Conservation (phyloP, 2,329 filamentous ascomycete species). For the Pseudogymnoascus sp. region DNA sequence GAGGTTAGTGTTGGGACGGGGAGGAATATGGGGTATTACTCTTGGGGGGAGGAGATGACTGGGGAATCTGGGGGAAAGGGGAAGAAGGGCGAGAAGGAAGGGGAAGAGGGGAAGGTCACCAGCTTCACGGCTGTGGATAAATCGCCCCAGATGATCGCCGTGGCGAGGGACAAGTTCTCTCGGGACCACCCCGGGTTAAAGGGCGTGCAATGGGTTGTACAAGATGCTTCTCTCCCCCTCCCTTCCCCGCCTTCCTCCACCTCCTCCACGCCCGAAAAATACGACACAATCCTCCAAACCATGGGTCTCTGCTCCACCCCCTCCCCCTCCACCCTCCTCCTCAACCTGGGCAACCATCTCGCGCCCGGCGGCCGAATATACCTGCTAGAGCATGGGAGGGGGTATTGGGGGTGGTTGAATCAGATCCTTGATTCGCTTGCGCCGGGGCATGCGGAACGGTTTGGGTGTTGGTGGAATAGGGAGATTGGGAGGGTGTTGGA, state of each 20-base stretch:
- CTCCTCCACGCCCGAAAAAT: conserved; percentile 27
- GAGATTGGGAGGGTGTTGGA: conserved; percentile 49
- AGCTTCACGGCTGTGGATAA: conserved; percentile 57
- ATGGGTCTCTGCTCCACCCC: conserved; percentile 57
- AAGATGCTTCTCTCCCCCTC: conserved; percentile 22
- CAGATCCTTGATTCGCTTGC: conserved; percentile 47
- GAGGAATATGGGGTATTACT: conserved; percentile 50
- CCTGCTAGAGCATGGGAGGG: conserved; percentile 54
- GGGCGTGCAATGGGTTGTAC: conserved; percentile 32
- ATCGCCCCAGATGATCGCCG: conserved; percentile 49
- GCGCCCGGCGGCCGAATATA: conserved; percentile 51
- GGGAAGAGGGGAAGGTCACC: conserved; percentile 32
- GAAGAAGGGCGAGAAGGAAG: conserved; percentile 14
- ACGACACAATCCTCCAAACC: conserved; percentile 56
- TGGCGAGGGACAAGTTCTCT: conserved; percentile 46
- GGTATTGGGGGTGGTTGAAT: conserved; percentile 47
- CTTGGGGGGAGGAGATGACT: conserved; percentile 37
- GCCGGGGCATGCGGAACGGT: conserved; percentile 46
- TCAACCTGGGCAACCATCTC: conserved; percentile 43
- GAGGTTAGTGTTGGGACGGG: conserved; percentile 57
- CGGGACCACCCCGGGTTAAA: conserved; percentile 33
- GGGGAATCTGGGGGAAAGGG: conserved; percentile 16
- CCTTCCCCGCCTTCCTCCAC: conserved; percentile 21
- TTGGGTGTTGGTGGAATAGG: conserved; percentile 62
- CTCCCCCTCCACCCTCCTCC: conserved; percentile 45